Base-by-base conservation (phyloP, 1,284 basidiomycete genomes). In the Puccinia polysora region DNA sequence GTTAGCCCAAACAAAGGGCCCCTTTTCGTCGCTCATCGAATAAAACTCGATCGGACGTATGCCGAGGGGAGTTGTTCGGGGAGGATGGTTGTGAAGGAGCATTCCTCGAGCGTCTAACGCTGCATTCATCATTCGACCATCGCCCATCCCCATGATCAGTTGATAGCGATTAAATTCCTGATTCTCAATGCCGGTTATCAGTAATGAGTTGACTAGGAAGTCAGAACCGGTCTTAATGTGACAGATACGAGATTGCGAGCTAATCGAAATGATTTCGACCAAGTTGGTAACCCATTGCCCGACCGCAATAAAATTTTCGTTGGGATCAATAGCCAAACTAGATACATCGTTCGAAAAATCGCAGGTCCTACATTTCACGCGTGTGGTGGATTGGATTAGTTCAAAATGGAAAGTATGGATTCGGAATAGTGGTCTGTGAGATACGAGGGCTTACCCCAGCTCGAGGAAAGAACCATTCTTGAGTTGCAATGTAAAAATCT, bases 261-360 rank as follows among this genome's bases (percentile, higher is more conserved):
- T 58, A 32, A 56, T 12, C 28, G 65, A 68, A 23, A 55, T 56
- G n/a, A 56, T 62, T 43, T 40, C 53, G 23, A 68, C 34, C 23
- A 38, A 56, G 47, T 68, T 68, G 28, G 34, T 68, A 34, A 49
- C 47, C 65, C 65, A 68, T 68, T 68, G 36, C 25, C 30, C 53
- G n/a, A 55, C 65, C 20, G 65, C 65, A 0, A 68, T 28, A 18
- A 68, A 34, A 1, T 56, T 45, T 56, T 58, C 40, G 38, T 15
- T 47, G 18, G 36, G 53, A 40, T 68, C 65, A 23, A 68, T 58
- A 20, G 65, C 65, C 38, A 68, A 68, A 23, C 38, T 47, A 38
- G 65, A 68, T 30, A 68, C 36, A n/a, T 68, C 65, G 43, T 56
- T 40, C 7, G 10, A 18, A 25, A 68, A 68, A 36, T 30, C 25